phyloP scores from a whole-genome alignment of 2,329 filamentous ascomycete species.

The Aquanectria penicillioides region DNA sequence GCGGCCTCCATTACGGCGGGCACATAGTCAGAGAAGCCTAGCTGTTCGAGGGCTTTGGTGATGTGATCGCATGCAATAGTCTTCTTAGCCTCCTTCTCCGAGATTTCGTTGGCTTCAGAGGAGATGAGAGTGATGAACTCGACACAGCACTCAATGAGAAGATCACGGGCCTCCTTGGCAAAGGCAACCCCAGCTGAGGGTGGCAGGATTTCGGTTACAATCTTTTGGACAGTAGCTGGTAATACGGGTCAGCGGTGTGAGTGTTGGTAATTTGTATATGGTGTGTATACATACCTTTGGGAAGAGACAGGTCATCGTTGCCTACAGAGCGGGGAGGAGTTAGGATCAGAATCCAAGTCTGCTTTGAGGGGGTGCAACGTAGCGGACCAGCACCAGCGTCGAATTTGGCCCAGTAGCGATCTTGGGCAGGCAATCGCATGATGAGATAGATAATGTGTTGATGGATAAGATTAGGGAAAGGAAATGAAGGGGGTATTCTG shows the following conservation, averaged over 20 bases:
- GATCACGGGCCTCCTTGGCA: slow-evolving; percentile 92
- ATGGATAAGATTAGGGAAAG: not conserved
- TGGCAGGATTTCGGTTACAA: slow-evolving; percentile 92
- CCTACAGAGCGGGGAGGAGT: slow-evolving; percentile 54
- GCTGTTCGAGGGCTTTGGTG: slow-evolving; percentile 89
- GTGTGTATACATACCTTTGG: slow-evolving; percentile 63
- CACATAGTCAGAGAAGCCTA: slow-evolving; percentile 94
- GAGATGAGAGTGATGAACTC: slow-evolving; percentile 99
- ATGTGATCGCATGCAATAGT: slow-evolving; percentile 99
- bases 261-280: not conserved
- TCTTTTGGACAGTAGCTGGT: slow-evolving; percentile 78
- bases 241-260: slow-evolving; percentile 41
- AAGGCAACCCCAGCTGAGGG: slow-evolving; percentile 81
- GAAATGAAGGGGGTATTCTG: not conserved
- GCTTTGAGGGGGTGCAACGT: not conserved
- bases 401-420: slow-evolving; percentile 42
- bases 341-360: slow-evolving; percentile 37
- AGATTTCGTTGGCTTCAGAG: slow-evolving; percentile 99
- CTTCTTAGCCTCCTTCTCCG: slow-evolving; percentile 98
- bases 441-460: not conserved
- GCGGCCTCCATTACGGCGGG: slow-evolving; percentile 87
- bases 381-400: slow-evolving; percentile 37
- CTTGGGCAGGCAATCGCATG: slow-evolving; percentile 35
- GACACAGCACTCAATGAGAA: slow-evolving; percentile 98
- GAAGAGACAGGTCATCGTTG: slow-evolving; percentile 71